Evolutionary conservation across 805 yeast species (phyloP), one percentile per base, ranked within the genome.

Genomic region (Tetrapisispora fleetii): DNA sequence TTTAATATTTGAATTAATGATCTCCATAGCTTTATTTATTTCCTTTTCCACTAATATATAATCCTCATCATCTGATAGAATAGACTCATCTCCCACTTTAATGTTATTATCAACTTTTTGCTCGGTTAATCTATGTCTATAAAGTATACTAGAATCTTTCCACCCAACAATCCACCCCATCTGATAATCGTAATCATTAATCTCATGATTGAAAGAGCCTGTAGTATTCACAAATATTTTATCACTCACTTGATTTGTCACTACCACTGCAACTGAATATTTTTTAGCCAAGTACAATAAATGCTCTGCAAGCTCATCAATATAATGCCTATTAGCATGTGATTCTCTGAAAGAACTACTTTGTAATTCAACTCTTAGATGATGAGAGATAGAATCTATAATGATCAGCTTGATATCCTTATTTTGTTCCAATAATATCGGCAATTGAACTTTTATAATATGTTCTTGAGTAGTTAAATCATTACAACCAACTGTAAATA

Each of bases 331-430:
- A 51, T 77, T 73, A 48, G 69, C 66, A 40, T 65, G 64, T 18
- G 73, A 63, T 18, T 66, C 67, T 37, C 57, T 58, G 24, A 67
- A 63, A 30, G 65, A 65, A 11, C 62, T 68, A 38, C 71, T 67
- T 39, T 66, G 72, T 22, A 79, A 59, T 53, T 81, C 87, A 1
- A 80, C 80, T 49, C 95, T 69, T 32, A 89, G 63, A 62, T 85
- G 95, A 58, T 87, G 95, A 0, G 91, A 80, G 4, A 90, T 78
- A 33, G 95, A 85, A 64, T 91, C 98, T 10, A 90, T 71, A 1
- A 88, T 73, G 0, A 91, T 70, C 28, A 84, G 58, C 40, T 76
- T 81, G 2, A 82, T 70, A 7, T 59, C 63, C 13, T 61, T 52
- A 32, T 67, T 60, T 41, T 67, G 54, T 39, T 67, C 66, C 14